Base-by-base conservation (phyloP, 2,329 filamentous ascomycete species). In the Penicillium sp. region DNA sequence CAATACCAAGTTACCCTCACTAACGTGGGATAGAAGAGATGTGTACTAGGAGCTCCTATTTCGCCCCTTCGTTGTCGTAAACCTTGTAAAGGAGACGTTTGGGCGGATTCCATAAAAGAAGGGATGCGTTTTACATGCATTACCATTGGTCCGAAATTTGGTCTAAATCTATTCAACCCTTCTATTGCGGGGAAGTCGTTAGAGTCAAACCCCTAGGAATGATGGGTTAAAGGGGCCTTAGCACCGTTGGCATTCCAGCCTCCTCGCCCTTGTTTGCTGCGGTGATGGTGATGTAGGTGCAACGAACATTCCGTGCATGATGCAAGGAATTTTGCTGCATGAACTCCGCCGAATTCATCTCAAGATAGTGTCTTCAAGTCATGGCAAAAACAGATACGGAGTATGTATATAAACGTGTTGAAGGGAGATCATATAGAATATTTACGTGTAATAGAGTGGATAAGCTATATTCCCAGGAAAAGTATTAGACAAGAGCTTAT, bases 261-360 rank as follows among this genome's bases (percentile, higher is more conserved):
- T 31, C 27, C 35, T 34, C 32, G 44, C 18, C 50, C 44, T 56
- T 52, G 50, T 52, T 39, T 4, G 16, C 12, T 50, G 32, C 46
- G 13, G 34, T 40, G 38, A 44, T 51, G 13, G 34, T 40, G 38
- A 44, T 46, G 21, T 23, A n/a, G 12, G 32, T n/a, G n/a, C 40
- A 27, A 21, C n/a, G 34, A 47, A 23, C 54, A 56, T 56, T 48
- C 54, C 54, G 16, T 25, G 7, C 7, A 34, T 52, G 15, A 55
- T 27, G 25, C 7, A 35, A 47, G 46, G 50, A 32, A 27, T 16
- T 23, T 35, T 34, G 1, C 7, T 34, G 4, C 9, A 2, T 34
- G 3, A 25, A n/a, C 9, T 35, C 2, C 0, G 7, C n/a, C 8
- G 21, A 32, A 2, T 5, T 16, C 7, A 46, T 16, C 18, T 12